Evolutionary conservation across 176 grass and related monocot genomes (phyloP).

Genomic region (Triticum turgidum): DNA sequence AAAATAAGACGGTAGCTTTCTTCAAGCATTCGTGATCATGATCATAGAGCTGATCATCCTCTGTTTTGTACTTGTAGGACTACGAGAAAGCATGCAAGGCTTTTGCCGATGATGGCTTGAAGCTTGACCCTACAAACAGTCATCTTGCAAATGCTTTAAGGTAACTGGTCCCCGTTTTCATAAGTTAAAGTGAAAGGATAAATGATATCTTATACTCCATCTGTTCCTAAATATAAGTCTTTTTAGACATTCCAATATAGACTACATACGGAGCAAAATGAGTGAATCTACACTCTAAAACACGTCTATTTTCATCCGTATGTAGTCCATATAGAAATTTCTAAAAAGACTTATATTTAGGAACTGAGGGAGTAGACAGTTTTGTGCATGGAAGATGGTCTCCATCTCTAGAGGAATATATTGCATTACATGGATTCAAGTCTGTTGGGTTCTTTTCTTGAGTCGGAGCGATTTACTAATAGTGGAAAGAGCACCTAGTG

Average conservation of each 20-base stretch:
- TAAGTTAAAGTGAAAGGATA: too few species aligned
- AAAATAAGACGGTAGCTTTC: neutral
- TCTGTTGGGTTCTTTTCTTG: neutral
- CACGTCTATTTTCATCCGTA: too few species aligned
- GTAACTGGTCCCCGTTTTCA: too few species aligned
- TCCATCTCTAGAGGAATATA: neutral
- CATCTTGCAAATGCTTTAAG: neutral
- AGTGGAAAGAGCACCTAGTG: neutral
- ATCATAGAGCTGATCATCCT: neutral
- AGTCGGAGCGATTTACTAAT: neutral
- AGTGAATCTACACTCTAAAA: too few species aligned
- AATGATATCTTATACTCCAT: too few species aligned
- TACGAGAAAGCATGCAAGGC: neutral
- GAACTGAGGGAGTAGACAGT: too few species aligned
- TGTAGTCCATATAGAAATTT: too few species aligned
- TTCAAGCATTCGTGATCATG: neutral
- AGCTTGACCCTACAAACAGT: neutral
- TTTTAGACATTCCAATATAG: too few species aligned
- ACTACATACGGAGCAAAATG: too few species aligned
- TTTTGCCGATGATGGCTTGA: neutral
- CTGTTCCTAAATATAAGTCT: too few species aligned
- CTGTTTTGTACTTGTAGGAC: neutral
- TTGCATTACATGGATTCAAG: neutral
- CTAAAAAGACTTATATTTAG: too few species aligned
- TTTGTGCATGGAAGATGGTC: neutral